Evolutionary conservation across 2,329 filamentous ascomycete genomes (phyloP).

Genomic region (Trichophyton simii): DNA sequence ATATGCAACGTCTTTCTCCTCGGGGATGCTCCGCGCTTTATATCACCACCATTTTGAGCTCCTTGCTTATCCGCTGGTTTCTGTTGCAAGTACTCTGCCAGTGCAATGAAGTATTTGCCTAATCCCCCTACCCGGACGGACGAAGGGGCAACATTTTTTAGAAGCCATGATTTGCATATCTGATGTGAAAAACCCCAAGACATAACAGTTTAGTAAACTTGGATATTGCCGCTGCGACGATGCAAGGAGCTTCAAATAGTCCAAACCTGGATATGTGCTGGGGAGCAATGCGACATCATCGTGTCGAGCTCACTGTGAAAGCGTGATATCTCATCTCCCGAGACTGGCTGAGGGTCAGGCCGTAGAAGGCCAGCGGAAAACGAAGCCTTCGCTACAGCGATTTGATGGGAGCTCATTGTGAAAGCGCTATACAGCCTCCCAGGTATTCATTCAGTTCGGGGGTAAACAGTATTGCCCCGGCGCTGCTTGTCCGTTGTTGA

Average conservation of each 20-base stretch:
- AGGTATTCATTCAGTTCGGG: too few relatives aligned
- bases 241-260: constrained; percentile 17
- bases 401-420: constrained; percentile 53
- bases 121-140: constrained; percentile 52
- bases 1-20: constrained; percentile 61
- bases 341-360: constrained; percentile 57
- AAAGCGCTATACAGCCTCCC: too few relatives aligned
- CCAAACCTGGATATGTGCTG: constrained; percentile 80
- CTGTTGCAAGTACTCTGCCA: constrained; percentile 47
- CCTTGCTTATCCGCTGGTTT: constrained; percentile 15
- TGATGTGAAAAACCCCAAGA: constrained; percentile 31
- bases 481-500: too few relatives aligned
- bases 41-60: constrained; percentile 7
- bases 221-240: constrained; percentile 9
- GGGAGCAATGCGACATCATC: constrained; percentile 58
- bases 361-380: constrained; percentile 61
- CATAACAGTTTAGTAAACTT: constrained; percentile 26
- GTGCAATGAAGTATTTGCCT: constrained; percentile 61
- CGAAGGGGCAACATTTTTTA: constrained; percentile 58
- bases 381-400: constrained; percentile 69
- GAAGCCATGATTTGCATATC: constrained; percentile 81
- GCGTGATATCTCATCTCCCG: constrained; percentile 55
- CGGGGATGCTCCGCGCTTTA: constrained; percentile 32
- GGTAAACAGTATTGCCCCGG: too few relatives aligned
- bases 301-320: constrained; percentile 56